Evolutionary conservation across 2,329 filamentous ascomycete species (phyloP).

Genomic region (Aureobasidium uvarum): DNA sequence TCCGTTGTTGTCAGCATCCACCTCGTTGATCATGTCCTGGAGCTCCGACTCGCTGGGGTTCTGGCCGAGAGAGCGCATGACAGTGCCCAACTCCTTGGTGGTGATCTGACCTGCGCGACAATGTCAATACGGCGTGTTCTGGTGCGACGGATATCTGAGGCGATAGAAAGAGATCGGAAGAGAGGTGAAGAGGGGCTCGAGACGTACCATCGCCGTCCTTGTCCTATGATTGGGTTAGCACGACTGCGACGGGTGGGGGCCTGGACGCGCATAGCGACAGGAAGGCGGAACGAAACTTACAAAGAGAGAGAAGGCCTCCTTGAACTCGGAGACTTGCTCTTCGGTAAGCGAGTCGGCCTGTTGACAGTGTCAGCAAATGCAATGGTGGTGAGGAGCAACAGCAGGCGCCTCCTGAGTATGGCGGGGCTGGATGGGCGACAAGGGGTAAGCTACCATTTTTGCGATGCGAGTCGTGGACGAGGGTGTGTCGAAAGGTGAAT

Average conservation of each 20-base stretch:
- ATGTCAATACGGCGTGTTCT: constrained; percentile 5
- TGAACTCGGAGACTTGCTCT: constrained; percentile 99
- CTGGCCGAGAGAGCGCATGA: constrained; percentile 63
- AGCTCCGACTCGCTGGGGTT: constrained; percentile 62
- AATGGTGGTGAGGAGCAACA: background rate
- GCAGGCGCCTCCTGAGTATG: constrained; percentile 19
- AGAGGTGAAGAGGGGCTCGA: background rate
- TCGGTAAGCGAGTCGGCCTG: constrained; percentile 98
- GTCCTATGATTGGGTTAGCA: constrained; percentile 44
- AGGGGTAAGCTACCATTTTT: constrained; percentile 33
- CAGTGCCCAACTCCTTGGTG: constrained; percentile 61
- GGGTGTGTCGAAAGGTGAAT: background rate
- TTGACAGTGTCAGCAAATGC: constrained; percentile 27
- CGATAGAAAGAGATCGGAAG: background rate
- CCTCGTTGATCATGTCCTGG: constrained; percentile 66
- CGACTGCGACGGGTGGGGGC: background rate
- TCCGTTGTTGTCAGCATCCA: constrained; percentile 63
- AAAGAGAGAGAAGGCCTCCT: constrained; percentile 99
- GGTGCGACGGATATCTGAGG: constrained; percentile 22
- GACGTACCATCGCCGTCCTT: constrained; percentile 58
- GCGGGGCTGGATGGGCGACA: constrained; percentile 31
- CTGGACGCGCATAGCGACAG: constrained; percentile 28
- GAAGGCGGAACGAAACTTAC: constrained; percentile 61
- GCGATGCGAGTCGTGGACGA: constrained; percentile 17
- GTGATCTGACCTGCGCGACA: constrained; percentile 58